A percentile compares a stretch with the other conserved stretches of the same genome.
These are phyloP conservation scores for Emmonsiellopsis sp. DNA, from an alignment of 2,329 filamentous ascomycete genomes.

Conservation along the genomic window DNA sequence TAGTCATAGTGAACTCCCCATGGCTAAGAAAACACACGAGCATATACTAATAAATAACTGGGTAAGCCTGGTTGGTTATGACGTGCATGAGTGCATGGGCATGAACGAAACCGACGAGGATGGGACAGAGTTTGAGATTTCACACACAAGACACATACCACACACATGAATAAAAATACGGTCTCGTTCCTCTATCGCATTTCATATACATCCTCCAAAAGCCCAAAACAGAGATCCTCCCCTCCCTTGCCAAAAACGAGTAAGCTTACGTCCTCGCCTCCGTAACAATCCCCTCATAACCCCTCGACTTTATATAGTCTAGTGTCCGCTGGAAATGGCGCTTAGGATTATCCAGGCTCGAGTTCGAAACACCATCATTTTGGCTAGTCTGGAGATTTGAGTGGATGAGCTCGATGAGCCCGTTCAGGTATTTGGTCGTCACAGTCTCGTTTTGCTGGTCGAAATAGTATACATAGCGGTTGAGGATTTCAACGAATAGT, in stretches of 20 bases:
- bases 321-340: slow-evolving; percentile 92
- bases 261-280: slow-evolving; percentile 43
- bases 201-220: not conserved
- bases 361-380: slow-evolving; percentile 47
- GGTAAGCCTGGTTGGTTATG: no score
- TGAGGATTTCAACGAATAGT: slow-evolving; percentile 95
- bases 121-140: no score
- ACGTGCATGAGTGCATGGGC: no score
- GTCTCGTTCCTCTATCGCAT: not conserved
- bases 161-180: not conserved
- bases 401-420: slow-evolving; percentile 94
- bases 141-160: no score
- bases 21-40: no score
- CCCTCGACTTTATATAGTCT: slow-evolving; percentile 83
- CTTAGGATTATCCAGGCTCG: slow-evolving; percentile 76
- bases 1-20: no score
- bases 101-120: no score
- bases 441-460: slow-evolving; percentile 98
- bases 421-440: slow-evolving; percentile 95
- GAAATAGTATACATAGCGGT: slow-evolving; percentile 98
- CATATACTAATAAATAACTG: no score
- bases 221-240: not conserved
- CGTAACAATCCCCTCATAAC: slow-evolving; percentile 85
- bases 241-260: not conserved
- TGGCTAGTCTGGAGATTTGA: slow-evolving; percentile 85